Percentiles rank a stretch among this genome's conserved stretches.
Evolutionary conservation across 2,329 filamentous ascomycete genomes (phyloP).

Genomic region (Penicillium sp.): DNA sequence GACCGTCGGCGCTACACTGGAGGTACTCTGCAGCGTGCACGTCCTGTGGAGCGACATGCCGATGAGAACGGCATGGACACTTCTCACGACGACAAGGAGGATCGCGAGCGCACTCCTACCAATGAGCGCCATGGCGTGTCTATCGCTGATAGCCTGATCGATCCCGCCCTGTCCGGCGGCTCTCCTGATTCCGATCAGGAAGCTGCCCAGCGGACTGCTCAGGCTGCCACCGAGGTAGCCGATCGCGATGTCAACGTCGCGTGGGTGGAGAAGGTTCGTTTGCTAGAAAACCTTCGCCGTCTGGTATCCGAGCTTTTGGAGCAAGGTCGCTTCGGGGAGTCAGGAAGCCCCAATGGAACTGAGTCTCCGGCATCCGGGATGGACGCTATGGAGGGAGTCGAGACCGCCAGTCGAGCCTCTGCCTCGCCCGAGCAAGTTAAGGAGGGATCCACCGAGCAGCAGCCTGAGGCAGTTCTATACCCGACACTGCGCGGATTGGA

Average conservation of each 20-base stretch:
- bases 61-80: conserved; percentile 36
- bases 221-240: conserved; percentile 38
- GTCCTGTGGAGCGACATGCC: conserved; percentile 36
- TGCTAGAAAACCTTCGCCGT: conserved; percentile 56
- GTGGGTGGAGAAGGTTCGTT: conserved; percentile 62
- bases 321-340: conserved; percentile 45
- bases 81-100: conserved; percentile 29
- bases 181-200: conserved; percentile 29
- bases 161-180: conserved; percentile 37
- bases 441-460: conserved; percentile 24
- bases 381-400: conserved; percentile 32
- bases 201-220: conserved; percentile 33
- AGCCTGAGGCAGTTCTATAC: conserved; percentile 28
- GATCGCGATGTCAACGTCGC: conserved; percentile 45
- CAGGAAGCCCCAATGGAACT: conserved; percentile 11
- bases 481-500: conserved; percentile 31
- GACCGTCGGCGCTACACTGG: conserved; percentile 58
- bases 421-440: conserved; percentile 44
- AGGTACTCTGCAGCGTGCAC: conserved; percentile 54
- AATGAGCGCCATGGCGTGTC: conserved; percentile 22
- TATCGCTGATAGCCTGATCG: conserved; percentile 39
- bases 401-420: conserved; percentile 33
- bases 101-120: conserved; percentile 33
- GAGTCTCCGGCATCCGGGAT: conserved; percentile 19
- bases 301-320: conserved; percentile 54